phyloP scores from a whole-genome alignment of 495 filamentous ascomycete species.

The Trichocladium uniseriatum region DNA sequence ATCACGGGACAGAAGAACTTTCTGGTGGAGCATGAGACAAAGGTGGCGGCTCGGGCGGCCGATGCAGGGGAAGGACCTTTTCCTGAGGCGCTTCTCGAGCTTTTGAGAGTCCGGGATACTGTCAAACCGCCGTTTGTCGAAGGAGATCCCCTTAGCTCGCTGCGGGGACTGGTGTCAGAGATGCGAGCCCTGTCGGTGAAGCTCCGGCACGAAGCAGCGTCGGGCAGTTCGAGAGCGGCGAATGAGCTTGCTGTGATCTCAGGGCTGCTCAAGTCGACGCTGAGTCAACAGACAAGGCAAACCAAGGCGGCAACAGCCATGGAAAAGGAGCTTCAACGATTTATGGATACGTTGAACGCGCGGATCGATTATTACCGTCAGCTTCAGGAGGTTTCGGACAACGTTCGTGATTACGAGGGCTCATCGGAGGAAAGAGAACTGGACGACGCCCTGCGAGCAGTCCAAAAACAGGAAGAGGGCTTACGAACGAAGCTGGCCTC shows the following conservation, averaged over 20 bases:
- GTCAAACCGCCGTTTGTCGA: slow-evolving; percentile 47
- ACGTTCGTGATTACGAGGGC: slow-evolving; percentile 61
- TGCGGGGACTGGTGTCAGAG: slow-evolving; percentile 60
- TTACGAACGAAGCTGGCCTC: slow-evolving; percentile 47
- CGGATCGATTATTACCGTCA: slow-evolving; percentile 83
- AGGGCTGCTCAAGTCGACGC: slow-evolving; percentile 44
- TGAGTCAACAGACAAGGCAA: slow-evolving; percentile 55
- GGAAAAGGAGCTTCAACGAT: slow-evolving; percentile 65
- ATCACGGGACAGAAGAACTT: slow-evolving; percentile 65
- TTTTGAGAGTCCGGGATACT: slow-evolving; percentile 47
- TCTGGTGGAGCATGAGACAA: slow-evolving; percentile 72
- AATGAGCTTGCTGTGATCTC: slow-evolving; percentile 55
- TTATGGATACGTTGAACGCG: slow-evolving; percentile 68
- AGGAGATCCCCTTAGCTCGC: slow-evolving; percentile 41
- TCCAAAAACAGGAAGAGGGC: slow-evolving; percentile 35
- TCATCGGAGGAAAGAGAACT: slow-evolving; percentile 30
- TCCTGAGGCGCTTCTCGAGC: slow-evolving; percentile 55
- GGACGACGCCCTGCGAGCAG: slow-evolving; percentile 19
- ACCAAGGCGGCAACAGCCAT: slow-evolving; percentile 50
- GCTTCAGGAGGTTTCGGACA: slow-evolving; percentile 80
- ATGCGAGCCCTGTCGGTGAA: slow-evolving; percentile 53
- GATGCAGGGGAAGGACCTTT: slow-evolving; percentile 56
- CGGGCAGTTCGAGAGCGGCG: slow-evolving; percentile 52
- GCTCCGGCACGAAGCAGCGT: slow-evolving; percentile 52
- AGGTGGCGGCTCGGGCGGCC: slow-evolving; percentile 48